phyloP scores from a whole-genome alignment of 2,329 filamentous ascomycete species.

The Neopestalotiopsis clavispora region DNA sequence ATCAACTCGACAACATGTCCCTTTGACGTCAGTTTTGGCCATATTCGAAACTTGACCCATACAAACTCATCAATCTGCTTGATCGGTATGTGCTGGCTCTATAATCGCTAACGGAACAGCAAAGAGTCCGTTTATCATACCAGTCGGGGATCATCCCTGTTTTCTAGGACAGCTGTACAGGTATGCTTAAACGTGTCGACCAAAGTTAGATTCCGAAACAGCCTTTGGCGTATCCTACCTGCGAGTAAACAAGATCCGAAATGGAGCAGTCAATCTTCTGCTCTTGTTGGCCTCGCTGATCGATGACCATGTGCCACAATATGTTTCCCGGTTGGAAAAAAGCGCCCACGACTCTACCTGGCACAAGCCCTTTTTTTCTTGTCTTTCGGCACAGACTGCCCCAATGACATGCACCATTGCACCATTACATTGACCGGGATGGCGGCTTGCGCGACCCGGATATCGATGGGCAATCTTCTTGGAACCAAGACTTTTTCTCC shows the following conservation, averaged over 20 bases:
- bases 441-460: neutral
- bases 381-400: neutral
- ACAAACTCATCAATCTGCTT: neutral
- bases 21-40: neutral
- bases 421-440: neutral
- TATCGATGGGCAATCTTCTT: neutral
- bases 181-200: neutral
- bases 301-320: neutral
- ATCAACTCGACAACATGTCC: neutral
- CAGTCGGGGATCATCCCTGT: neutral
- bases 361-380: neutral
- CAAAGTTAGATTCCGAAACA: neutral
- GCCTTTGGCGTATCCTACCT: neutral
- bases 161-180: neutral
- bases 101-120: neutral
- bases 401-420: neutral
- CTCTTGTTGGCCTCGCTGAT: neutral
- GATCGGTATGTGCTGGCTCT: neutral
- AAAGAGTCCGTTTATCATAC: neutral
- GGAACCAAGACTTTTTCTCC: neutral
- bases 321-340: neutral
- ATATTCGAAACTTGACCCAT: neutral
- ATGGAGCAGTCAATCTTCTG: neutral
- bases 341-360: neutral
- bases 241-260: too few species aligned